Conservation (phyloP, 495 filamentous ascomycete genomes). For the Neurospora sp. region DNA sequence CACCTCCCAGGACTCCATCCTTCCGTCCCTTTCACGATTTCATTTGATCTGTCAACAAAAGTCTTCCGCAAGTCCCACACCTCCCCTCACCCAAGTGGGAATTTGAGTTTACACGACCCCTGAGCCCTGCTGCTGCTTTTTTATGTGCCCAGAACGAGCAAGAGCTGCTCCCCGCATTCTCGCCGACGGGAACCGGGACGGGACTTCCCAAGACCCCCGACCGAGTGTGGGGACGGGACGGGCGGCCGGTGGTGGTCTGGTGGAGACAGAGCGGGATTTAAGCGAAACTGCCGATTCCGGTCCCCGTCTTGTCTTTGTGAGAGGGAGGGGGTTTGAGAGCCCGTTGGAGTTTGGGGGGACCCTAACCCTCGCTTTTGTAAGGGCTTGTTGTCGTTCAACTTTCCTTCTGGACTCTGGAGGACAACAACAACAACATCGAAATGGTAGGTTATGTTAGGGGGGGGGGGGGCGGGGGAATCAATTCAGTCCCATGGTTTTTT, state of each 20-base stretch:
- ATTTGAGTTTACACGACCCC: background rate
- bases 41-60: background rate
- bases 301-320: background rate
- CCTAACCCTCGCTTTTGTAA: background rate
- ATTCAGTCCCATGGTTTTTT: too few species aligned
- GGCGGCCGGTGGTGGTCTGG: background rate
- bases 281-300: background rate
- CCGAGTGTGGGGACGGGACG: background rate
- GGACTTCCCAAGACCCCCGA: background rate
- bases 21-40: background rate
- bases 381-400: too few species aligned
- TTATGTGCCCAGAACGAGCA: background rate
- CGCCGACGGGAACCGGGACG: background rate
- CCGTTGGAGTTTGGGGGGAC: background rate
- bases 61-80: background rate
- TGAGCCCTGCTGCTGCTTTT: background rate
- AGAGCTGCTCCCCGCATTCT: background rate
- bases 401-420: too few species aligned
- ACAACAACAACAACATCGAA: too few species aligned
- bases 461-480: too few species aligned
- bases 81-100: background rate
- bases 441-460: too few species aligned
- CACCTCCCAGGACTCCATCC: background rate
- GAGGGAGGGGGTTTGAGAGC: background rate
- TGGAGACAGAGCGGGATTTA: background rate